These are phyloP conservation scores for Teunomyces tritomae DNA, from an alignment of 805 yeast species.

Conservation along the genomic window DNA sequence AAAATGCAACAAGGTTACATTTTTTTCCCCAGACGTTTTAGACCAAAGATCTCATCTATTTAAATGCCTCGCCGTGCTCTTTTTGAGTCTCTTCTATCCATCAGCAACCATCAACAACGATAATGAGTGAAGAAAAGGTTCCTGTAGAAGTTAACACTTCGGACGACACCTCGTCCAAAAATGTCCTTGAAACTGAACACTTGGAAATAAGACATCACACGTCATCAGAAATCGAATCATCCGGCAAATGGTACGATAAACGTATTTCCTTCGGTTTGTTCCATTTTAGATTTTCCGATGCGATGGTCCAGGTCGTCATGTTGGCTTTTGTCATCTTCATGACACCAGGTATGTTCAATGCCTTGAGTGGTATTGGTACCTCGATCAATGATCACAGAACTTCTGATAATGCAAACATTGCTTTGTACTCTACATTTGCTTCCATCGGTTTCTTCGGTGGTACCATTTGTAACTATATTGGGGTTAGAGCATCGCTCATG, in stretches of 20 bases:
- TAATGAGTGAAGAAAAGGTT: constrained; percentile 3
- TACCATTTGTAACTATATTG: constrained; percentile 50
- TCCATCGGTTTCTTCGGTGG: constrained; percentile 59
- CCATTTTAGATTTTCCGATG: constrained; percentile 30
- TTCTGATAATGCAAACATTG: constrained; percentile 50
- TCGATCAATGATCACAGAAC: constrained; percentile 37
- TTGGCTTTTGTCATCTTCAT: constrained; percentile 46
- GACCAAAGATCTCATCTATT: background rate
- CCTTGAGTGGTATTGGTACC: constrained; percentile 48
- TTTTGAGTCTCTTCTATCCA: background rate
- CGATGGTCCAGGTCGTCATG: constrained; percentile 44
- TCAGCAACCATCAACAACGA: background rate
- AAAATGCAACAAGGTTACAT: constrained; percentile 9
- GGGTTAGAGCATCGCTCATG: constrained; percentile 42
- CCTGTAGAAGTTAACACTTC: constrained; percentile 5
- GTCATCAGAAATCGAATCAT: constrained; percentile 27
- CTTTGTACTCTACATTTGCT: constrained; percentile 54
- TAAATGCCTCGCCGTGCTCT: background rate
- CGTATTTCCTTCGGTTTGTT: constrained; percentile 4
- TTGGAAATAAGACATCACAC: constrained; percentile 23
- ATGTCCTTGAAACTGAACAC: constrained; percentile 11
- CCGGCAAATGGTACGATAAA: constrained; percentile 44
- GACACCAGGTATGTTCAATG: constrained; percentile 53
- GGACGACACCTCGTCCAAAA: constrained; percentile 5
- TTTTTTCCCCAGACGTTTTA: background rate